Base-by-base conservation (phyloP, 2,329 filamentous ascomycete genomes). In the Lizonia empirigonia region DNA sequence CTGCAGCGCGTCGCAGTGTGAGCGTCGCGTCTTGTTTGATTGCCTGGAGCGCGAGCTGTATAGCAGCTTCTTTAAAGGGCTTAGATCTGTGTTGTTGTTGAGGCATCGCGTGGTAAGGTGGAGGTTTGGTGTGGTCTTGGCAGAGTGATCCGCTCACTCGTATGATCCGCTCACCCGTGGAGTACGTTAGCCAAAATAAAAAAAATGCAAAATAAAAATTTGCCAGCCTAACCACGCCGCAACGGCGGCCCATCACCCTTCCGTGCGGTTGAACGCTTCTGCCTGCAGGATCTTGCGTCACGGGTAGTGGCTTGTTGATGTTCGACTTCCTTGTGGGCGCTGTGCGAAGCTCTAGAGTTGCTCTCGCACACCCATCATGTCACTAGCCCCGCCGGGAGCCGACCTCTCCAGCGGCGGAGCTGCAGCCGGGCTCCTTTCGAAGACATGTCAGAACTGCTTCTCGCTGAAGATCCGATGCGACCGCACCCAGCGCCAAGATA, bases 361-460 rank as follows among this genome's bases (percentile, higher is more conserved):
- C 32, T 22, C 33, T 42, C 22, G 49, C 38, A 42, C 27, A 35
- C 20, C 23, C 46, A 50, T 38, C 37, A 59, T 59, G 56, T 56
- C 56, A 27, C 48, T 53, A 47, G 48, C 56, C 34, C 48, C 50
- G 26, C 53, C 53, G 15, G 48, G 42, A 45, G 33, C 44, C 30
- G 56, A 56, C 38, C 37, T 38, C 16, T 38, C 42, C 35, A 53
- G 45, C 42, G 40, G 53, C 23, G 29, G 37, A 27, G 33, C 55
- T 7, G 38, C 61, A 23, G 50, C 58, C 19, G 50, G 58, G 36
- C 55, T 60, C 22, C 34, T 69, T 27, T 65, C 68, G 15, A 69
- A 67, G 44, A 70, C 68, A 23, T 69, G 68, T 47, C 67, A 71
- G 55, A 69, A 69, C 38, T 71, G 65, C 56, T 67, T 65, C 46